Percentiles rank a stretch among this genome's conserved stretches.
Conservation (phyloP, 306 rosid species). For the Luffa acutangula region DNA sequence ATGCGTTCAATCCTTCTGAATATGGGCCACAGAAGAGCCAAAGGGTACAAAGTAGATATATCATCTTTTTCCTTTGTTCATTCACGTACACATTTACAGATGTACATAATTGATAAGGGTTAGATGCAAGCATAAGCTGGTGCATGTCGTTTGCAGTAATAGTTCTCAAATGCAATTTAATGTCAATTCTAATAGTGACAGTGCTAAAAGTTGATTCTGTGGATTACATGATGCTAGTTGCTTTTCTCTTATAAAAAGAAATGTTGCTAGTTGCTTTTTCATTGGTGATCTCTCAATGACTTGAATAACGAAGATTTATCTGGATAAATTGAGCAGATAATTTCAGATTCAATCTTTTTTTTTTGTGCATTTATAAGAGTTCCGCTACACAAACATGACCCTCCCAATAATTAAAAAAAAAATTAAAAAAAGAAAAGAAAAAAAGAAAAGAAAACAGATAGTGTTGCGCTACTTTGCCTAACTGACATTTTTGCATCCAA, state of each 20-base stretch:
- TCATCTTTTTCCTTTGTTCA: background rate
- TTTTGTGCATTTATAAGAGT: background rate
- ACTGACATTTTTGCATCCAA: background rate
- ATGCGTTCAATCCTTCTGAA: constrained; percentile 42
- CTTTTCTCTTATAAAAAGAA: background rate
- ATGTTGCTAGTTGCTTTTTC: background rate
- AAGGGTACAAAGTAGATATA: constrained; percentile 45
- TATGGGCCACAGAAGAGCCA: constrained; percentile 69
- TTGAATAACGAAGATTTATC: background rate
- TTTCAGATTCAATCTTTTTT: background rate
- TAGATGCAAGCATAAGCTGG: background rate
- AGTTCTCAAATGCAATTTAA: no score
- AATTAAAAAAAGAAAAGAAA: background rate
- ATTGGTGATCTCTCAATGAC: background rate
- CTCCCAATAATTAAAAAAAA: no score
- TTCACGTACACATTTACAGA: background rate
- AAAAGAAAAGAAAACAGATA: background rate
- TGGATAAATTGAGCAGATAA: background rate
- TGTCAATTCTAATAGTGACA: background rate
- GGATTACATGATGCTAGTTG: background rate
- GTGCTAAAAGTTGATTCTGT: no score
- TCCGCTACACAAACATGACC: background rate
- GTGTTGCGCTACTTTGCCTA: background rate
- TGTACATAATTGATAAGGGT: background rate
- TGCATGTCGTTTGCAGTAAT: background rate